phyloP scores from a whole-genome alignment of 192 early-diverging fungal genomes.

The Gaertneriomyces semiglobifer region DNA sequence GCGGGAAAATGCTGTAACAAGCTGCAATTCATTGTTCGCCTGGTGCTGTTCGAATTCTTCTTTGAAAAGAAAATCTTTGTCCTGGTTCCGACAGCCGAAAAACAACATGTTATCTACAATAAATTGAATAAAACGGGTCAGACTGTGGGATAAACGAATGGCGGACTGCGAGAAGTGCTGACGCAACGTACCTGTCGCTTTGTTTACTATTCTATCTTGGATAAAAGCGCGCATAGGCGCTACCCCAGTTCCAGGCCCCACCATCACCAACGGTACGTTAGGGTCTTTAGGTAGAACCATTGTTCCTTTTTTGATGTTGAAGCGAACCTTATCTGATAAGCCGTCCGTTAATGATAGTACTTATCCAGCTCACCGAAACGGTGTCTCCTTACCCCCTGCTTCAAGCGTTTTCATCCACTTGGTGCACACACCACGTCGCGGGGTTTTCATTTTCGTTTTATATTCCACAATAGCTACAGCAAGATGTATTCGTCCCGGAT shows the following conservation, averaged over 20 bases:
- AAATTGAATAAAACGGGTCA: not conserved
- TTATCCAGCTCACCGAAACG: not conserved
- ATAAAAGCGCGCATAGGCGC: slow-evolving; percentile 87
- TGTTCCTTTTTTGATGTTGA: slow-evolving; percentile 21
- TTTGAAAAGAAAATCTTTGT: slow-evolving; percentile 73
- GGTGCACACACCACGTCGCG: slow-evolving; percentile 79
- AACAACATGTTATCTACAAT: slow-evolving; percentile 69
- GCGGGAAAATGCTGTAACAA: slow-evolving; percentile 82
- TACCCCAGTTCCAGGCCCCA: slow-evolving; percentile 86
- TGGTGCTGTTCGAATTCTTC: slow-evolving; percentile 61
- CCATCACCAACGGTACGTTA: slow-evolving; percentile 51
- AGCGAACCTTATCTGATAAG: not conserved
- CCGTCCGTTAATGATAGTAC: too few relatives aligned
- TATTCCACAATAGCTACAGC: slow-evolving; percentile 85
- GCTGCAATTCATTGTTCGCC: slow-evolving; percentile 45
- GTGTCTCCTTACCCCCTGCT: slow-evolving; percentile 32
- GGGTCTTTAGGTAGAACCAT: slow-evolving; percentile 6
- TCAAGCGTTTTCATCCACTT: slow-evolving; percentile 60
- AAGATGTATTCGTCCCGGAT: slow-evolving; percentile 61
- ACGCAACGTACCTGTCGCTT: slow-evolving; percentile 35
- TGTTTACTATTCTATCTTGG: slow-evolving; percentile 48
- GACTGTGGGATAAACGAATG: too few relatives aligned
- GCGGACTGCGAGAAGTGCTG: not conserved
- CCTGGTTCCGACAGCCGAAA: slow-evolving; percentile 73
- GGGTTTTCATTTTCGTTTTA: slow-evolving; percentile 69